Percentiles rank a stretch among this genome's conserved stretches.
phyloP scores from a whole-genome alignment of 768 basidiomycete genomes.

The Boletus subparvulus region DNA sequence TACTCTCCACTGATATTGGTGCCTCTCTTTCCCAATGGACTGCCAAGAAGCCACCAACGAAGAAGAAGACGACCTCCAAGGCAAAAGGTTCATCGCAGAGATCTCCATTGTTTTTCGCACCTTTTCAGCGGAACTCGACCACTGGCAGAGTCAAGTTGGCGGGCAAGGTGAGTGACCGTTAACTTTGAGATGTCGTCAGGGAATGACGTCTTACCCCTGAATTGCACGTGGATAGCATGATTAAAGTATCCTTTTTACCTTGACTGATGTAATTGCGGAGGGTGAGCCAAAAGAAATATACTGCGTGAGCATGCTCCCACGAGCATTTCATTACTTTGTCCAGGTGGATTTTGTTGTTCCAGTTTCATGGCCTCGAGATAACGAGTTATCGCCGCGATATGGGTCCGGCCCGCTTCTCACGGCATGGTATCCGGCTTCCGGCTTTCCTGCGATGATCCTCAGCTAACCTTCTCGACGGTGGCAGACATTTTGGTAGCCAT shows the following conservation, averaged over 20 bases:
- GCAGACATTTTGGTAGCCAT: not conserved
- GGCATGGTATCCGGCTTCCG: not conserved
- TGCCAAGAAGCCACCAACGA: conserved; percentile 54
- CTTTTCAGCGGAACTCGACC: conserved; percentile 37
- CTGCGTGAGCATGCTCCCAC: not conserved
- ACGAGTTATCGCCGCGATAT: not conserved
- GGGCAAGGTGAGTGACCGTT: conserved; percentile 32
- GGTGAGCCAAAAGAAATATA: not conserved
- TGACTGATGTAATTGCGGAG: not conserved
- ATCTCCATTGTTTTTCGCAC: conserved; percentile 59
- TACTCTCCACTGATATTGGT: conserved; percentile 26
- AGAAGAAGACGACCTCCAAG: conserved; percentile 39
- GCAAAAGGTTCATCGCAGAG: conserved; percentile 32
- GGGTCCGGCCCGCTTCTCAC: not conserved
- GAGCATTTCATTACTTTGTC: not conserved
- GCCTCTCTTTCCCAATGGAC: conserved; percentile 29
- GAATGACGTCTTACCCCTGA: not conserved
- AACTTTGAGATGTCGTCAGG: not conserved
- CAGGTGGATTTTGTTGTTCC: not conserved
- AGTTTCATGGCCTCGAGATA: not conserved
- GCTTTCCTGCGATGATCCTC: not conserved
- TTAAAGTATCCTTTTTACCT: not conserved
- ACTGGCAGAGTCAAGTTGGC: conserved; percentile 43
- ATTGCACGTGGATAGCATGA: conserved; percentile 25
- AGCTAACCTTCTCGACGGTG: not conserved